A percentile compares a stretch with the other conserved stretches of the same genome.
Conservation (phyloP, 768 basidiomycete genomes). For the Cystobasidium ongulense region DNA sequence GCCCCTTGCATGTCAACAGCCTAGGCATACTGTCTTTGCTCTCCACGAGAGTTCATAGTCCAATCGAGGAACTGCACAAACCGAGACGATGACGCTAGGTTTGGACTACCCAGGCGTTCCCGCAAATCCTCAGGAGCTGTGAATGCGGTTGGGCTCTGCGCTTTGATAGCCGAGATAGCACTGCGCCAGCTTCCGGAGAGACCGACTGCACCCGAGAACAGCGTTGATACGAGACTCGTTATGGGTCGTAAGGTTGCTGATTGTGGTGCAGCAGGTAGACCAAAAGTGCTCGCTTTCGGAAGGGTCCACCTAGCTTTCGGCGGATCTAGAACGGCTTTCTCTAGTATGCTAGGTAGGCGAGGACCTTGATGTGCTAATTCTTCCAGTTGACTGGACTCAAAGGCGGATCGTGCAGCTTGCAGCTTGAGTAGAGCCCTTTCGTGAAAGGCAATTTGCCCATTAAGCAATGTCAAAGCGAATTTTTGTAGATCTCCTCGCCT, state of each 20-base stretch:
- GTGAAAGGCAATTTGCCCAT: conserved; percentile 67
- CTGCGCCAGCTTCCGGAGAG: conserved; percentile 9
- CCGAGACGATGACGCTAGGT: not conserved
- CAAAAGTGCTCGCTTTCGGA: not conserved
- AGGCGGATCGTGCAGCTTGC: conserved; percentile 53
- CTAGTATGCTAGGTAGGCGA: conserved; percentile 32
- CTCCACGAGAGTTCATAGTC: conserved; percentile 12
- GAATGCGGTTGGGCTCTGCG: not conserved
- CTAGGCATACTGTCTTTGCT: conserved; percentile 12
- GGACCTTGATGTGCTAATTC: conserved; percentile 45
- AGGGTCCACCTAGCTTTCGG: not conserved
- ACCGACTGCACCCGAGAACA: not conserved
- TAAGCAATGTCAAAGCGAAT: conserved; percentile 60
- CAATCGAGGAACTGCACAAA: conserved; percentile 32
- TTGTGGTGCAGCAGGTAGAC: conserved; percentile 5
- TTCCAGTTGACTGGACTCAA: conserved; percentile 52
- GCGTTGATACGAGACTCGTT: not conserved
- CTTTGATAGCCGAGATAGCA: conserved; percentile 24
- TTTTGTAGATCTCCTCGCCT: conserved; percentile 61
- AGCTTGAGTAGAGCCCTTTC: conserved; percentile 63
- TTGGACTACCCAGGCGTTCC: not conserved
- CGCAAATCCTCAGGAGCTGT: not conserved
- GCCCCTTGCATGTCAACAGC: too few relatives aligned
- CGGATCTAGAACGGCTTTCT: not conserved
- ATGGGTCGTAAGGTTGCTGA: not conserved